phyloP scores from a whole-genome alignment of 257 asterid species.

The Paraleonurus japonicus region DNA sequence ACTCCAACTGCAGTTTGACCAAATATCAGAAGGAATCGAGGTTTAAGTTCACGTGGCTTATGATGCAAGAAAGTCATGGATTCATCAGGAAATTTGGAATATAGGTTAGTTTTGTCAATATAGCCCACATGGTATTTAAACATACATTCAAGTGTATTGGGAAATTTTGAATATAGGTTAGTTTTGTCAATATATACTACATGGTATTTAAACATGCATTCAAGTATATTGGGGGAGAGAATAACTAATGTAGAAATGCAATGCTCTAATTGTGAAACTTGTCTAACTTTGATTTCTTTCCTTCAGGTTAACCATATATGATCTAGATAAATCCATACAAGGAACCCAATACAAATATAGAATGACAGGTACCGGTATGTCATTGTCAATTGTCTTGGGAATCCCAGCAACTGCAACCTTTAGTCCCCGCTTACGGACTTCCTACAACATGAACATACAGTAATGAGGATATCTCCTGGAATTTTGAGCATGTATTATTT shows the following conservation, averaged over 20 bases:
- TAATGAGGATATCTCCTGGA: conserved; percentile 11
- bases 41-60: background rate
- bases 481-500: background rate
- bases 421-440: conserved; percentile 77
- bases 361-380: conserved; percentile 68
- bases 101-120: background rate
- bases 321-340: conserved; percentile 8
- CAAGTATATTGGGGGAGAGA: background rate
- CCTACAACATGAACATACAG: conserved; percentile 47
- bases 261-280: background rate
- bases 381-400: conserved; percentile 95
- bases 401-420: conserved; percentile 84
- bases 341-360: conserved; percentile 14
- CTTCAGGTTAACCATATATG: conserved; percentile 19
- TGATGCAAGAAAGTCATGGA: conserved; percentile 8
- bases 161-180: conserved; percentile 5
- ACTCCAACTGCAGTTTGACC: background rate
- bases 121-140: conserved; percentile 5
- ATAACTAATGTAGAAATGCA: background rate
- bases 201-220: conserved; percentile 10
- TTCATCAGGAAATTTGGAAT: conserved; percentile 18
- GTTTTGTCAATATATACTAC: background rate
- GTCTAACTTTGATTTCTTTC: conserved; percentile 2
- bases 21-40: conserved; percentile 10
- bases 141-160: background rate